A percentile compares a stretch with the other conserved stretches of the same genome.
These are phyloP conservation scores for Pichia nakasei DNA, from an alignment of 805 yeast species.

Conservation along the genomic window DNA sequence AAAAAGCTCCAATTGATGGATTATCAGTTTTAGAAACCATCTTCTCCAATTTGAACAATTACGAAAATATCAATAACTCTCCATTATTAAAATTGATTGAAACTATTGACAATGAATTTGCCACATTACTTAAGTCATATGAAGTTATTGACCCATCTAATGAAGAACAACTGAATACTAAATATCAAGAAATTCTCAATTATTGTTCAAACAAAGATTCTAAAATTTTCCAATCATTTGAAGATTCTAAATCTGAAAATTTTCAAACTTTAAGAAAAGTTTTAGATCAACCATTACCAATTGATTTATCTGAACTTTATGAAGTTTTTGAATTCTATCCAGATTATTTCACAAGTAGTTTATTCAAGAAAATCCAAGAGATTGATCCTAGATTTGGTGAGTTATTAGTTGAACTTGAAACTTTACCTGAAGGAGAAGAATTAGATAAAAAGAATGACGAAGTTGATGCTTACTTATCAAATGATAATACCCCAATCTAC, in stretches of 20 bases:
- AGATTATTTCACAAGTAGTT: conserved; percentile 15
- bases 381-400: conserved; percentile 19
- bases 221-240: conserved; percentile 17
- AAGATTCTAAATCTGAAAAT: conserved; percentile 14
- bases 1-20: conserved; percentile 7
- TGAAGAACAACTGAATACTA: conserved; percentile 13
- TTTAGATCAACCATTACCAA: conserved; percentile 20
- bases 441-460: conserved; percentile 15
- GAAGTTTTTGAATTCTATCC: conserved; percentile 19
- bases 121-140: conserved; percentile 15
- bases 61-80: conserved; percentile 15
- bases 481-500: conserved; percentile 14
- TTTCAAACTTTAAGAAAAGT: conserved; percentile 16
- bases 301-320: conserved; percentile 19
- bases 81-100: conserved; percentile 16
- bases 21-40: conserved; percentile 12
- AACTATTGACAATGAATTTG: conserved; percentile 20
- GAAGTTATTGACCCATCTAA: conserved; percentile 15
- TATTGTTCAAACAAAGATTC: conserved; percentile 17
- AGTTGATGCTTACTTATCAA: conserved; percentile 14
- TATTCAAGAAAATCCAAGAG: conserved; percentile 12
- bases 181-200: conserved; percentile 14
- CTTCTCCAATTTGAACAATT: conserved; percentile 19
- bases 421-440: conserved; percentile 17
- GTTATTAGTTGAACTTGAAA: conserved; percentile 16